phyloP scores from a whole-genome alignment of 2,329 filamentous ascomycete species.

The Davidsoniella eucalypti region DNA sequence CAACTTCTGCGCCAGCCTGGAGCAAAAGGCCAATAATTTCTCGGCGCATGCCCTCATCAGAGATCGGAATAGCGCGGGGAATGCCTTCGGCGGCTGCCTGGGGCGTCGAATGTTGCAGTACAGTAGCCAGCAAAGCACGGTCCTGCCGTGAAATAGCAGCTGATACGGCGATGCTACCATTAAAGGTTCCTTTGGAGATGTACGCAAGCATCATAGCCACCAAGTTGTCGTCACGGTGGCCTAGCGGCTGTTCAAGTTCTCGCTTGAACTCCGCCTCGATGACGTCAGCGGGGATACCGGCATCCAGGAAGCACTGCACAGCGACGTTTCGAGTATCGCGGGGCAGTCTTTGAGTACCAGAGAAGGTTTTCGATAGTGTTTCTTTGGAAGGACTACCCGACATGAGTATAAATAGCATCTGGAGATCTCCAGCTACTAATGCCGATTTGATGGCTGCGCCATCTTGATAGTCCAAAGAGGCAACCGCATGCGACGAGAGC shows the following conservation, averaged over 20 bases:
- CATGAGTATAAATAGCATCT: conserved; percentile 31
- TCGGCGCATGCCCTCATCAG: conserved; percentile 26
- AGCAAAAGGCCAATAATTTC: conserved; percentile 33
- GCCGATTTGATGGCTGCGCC: conserved; percentile 35
- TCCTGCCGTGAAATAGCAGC: conserved; percentile 33
- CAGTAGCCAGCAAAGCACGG: conserved; percentile 25
- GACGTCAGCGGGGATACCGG: conserved; percentile 29
- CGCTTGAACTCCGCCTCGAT: conserved; percentile 35
- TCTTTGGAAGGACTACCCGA: conserved; percentile 28
- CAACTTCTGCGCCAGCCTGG: conserved; percentile 27
- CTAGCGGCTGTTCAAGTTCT: conserved; percentile 32
- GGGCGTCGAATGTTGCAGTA: conserved; percentile 31
- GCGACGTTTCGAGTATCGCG: conserved; percentile 29
- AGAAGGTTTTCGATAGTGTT: conserved; percentile 33
- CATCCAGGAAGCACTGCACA: conserved; percentile 32
- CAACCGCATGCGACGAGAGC: conserved; percentile 27
- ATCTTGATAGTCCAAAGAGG: conserved; percentile 35
- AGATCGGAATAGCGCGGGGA: conserved; percentile 29
- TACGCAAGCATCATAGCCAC: conserved; percentile 35
- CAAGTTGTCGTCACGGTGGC: conserved; percentile 32
- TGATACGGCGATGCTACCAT: conserved; percentile 31
- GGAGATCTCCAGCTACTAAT: conserved; percentile 27
- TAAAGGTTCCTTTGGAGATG: conserved; percentile 37
- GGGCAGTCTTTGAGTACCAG: conserved; percentile 28
- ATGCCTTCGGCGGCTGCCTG: conserved; percentile 32